A percentile compares a stretch with the other conserved stretches of the same genome.
These are phyloP conservation scores for Sphagnum contortum DNA, from an alignment of 225 moss, liverwort and hornwort species.

Conservation along the genomic window DNA sequence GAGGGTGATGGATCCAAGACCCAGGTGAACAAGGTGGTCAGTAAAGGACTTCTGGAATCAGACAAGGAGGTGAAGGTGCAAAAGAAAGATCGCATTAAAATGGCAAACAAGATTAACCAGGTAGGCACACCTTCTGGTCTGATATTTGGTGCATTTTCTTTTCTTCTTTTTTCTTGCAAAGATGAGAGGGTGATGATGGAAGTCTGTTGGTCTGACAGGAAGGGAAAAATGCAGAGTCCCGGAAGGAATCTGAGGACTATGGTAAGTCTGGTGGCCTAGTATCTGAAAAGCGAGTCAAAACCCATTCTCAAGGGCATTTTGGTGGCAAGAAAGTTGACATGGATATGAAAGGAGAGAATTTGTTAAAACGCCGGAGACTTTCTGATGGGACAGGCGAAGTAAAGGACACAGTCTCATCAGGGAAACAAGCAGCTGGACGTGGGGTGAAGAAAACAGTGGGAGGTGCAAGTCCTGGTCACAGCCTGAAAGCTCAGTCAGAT, in stretches of 20 bases:
- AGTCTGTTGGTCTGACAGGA: slow-evolving; percentile 16
- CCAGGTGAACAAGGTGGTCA: slow-evolving; percentile 24
- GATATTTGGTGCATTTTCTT: neutral
- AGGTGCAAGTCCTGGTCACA: slow-evolving; percentile 21
- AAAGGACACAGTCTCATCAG: slow-evolving; percentile 15
- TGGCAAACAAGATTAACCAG: slow-evolving; percentile 28
- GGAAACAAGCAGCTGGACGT: neutral
- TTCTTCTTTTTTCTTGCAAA: neutral
- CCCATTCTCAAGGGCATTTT: slow-evolving; percentile 8
- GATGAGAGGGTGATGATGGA: too few relatives aligned
- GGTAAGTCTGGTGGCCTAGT: slow-evolving; percentile 18
- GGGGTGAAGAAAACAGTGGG: neutral
- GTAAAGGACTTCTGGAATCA: slow-evolving; percentile 15
- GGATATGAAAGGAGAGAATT: slow-evolving; percentile 20
- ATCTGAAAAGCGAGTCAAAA: slow-evolving; percentile 13
- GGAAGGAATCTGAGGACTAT: slow-evolving; percentile 21
- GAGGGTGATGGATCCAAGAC: slow-evolving; percentile 17
- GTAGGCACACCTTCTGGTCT: slow-evolving; percentile 10
- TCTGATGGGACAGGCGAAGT: slow-evolving; percentile 17
- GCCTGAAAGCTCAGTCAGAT: slow-evolving; percentile 18
- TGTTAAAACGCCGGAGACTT: slow-evolving; percentile 25
- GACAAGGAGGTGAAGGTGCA: slow-evolving; percentile 25
- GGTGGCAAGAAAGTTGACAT: slow-evolving; percentile 17
- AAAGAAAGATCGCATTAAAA: slow-evolving; percentile 9
- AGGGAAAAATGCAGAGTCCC: slow-evolving; percentile 12